Percentiles rank a stretch among this genome's conserved stretches.
phyloP scores from a whole-genome alignment of 805 yeast species.

The Cyberlindnera subsufficiens region DNA sequence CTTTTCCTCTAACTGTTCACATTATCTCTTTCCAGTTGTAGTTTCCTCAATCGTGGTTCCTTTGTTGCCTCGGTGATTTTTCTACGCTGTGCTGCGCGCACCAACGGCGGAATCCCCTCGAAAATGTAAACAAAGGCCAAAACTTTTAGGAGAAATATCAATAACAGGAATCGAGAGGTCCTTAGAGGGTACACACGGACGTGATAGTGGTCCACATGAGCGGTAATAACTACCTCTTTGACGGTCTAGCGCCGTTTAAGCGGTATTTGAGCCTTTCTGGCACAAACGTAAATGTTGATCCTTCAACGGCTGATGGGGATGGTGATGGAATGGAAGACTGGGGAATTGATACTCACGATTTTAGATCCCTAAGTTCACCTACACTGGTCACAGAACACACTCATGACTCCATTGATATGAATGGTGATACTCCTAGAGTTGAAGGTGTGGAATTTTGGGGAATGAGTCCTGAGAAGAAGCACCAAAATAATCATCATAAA shows the following conservation, averaged over 20 bases:
- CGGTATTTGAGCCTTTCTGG: conserved; percentile 12
- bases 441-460: conserved; percentile 5
- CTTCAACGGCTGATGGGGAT: neutral
- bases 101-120: no score
- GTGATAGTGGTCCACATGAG: conserved; percentile 2
- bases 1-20: no score
- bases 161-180: no score
- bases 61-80: no score
- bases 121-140: neutral
- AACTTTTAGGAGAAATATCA: neutral
- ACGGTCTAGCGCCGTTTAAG: conserved; percentile 20
- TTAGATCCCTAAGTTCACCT: conserved; percentile 18
- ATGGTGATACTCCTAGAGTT: neutral
- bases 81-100: no score
- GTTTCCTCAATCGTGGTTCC: no score
- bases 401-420: neutral
- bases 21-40: no score
- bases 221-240: conserved; percentile 10
- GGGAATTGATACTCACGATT: conserved; percentile 20
- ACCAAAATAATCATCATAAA: neutral
- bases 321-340: conserved; percentile 19
- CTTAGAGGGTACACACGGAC: conserved; percentile 1
- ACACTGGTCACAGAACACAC: conserved; percentile 19
- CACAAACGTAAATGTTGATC: neutral
- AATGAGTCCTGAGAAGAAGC: conserved; percentile 1